A percentile compares a stretch with the other conserved stretches of the same genome.
Conservation (phyloP, 192 early-diverging fungal species). For the Backusella tuberculispora region DNA sequence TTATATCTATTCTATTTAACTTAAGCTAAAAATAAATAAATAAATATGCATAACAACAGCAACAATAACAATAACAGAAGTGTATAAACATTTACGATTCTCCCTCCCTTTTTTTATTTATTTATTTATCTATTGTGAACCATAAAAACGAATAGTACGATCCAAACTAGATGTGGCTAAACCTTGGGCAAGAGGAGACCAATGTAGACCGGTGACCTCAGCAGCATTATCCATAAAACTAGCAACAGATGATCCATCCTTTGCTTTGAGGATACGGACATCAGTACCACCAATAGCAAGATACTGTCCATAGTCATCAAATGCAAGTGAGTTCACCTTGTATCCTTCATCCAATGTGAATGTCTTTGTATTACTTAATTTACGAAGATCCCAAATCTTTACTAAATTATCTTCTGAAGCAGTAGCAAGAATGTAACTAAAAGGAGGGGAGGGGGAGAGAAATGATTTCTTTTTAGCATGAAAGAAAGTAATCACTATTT, state of each 20-base stretch:
- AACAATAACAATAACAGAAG: too few relatives aligned
- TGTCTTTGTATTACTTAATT: constrained; percentile 70
- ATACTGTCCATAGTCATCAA: constrained; percentile 87
- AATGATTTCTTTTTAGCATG: too few relatives aligned
- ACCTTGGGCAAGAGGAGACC: constrained; percentile 57
- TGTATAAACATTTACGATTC: too few relatives aligned
- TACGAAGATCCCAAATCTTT: constrained; percentile 94
- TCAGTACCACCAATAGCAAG: constrained; percentile 73
- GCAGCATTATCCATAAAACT: constrained; percentile 53
- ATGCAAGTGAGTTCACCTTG: constrained; percentile 65
- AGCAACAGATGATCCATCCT: constrained; percentile 63
- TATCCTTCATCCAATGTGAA: constrained; percentile 61
- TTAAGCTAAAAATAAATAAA: background rate
- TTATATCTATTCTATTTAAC: background rate
- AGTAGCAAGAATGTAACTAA: constrained; percentile 82
- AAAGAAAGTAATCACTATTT: background rate
- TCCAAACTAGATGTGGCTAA: constrained; percentile 58
- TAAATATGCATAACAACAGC: too few relatives aligned
- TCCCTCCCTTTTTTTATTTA: too few relatives aligned
- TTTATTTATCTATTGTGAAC: background rate
- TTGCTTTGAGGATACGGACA: constrained; percentile 66
- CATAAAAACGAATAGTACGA: constrained; percentile 58
- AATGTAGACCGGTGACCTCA: constrained; percentile 61
- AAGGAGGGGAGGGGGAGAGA: background rate
- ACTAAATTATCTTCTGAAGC: constrained; percentile 71